Percentiles rank a stretch among this genome's conserved stretches.
Evolutionary conservation across 345 rosid species (phyloP).

Genomic region (Bruguiera sexangula): DNA sequence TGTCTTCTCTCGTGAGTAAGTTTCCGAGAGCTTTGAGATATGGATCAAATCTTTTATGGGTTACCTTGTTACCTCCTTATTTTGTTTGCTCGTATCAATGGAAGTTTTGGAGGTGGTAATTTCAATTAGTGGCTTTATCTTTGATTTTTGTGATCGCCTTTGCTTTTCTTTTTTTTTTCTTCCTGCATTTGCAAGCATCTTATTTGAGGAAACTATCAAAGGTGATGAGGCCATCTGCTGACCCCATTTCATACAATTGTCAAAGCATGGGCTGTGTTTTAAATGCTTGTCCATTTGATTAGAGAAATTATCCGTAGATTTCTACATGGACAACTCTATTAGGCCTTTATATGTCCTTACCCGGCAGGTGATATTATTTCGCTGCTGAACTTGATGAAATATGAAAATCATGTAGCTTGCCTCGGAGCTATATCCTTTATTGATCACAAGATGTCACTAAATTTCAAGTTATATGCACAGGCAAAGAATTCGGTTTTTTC

Average conservation of each 20-base stretch:
- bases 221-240: too few species aligned
- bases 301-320: neutral
- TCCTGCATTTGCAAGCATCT: neutral
- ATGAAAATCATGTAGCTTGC: neutral
- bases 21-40: too few species aligned
- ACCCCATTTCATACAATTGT: too few species aligned
- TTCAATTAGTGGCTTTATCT: neutral
- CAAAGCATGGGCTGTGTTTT: neutral
- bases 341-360: neutral
- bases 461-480: neutral
- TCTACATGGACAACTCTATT: neutral
- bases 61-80: neutral
- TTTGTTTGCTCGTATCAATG: neutral
- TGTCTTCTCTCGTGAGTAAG: neutral
- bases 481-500: neutral
- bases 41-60: constrained; percentile 1
- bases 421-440: too few species aligned
- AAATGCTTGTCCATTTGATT: neutral
- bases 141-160: neutral
- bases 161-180: neutral
- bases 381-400: neutral
- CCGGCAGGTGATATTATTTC: neutral
- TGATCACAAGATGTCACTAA: neutral
- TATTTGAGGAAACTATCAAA: too few species aligned
- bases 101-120: neutral